phyloP scores from a whole-genome alignment of 1,284 basidiomycete species.

The Limonomyces culmigenus region DNA sequence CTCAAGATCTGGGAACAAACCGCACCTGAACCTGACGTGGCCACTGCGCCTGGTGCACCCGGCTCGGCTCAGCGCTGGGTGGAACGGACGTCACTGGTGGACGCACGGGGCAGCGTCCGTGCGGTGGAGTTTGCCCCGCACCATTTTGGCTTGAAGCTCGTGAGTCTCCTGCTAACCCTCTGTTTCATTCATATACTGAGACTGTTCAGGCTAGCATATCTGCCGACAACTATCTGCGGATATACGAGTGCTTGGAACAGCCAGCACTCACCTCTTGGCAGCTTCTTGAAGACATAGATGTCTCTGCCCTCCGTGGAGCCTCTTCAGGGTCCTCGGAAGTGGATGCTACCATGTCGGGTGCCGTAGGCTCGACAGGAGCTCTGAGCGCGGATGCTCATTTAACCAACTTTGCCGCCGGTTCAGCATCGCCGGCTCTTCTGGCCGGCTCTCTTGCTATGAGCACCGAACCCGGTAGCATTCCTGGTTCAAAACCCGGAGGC shows the following conservation, averaged over 20 bases:
- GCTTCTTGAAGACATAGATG: slow-evolving; percentile 63
- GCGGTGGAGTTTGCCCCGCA: slow-evolving; percentile 76
- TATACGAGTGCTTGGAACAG: slow-evolving; percentile 83
- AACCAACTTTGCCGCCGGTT: too few species aligned
- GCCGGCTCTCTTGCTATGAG: too few species aligned
- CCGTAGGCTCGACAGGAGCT: neutral
- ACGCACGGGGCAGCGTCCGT: slow-evolving; percentile 73
- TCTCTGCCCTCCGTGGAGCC: slow-evolving; percentile 39
- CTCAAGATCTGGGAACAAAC: slow-evolving; percentile 82
- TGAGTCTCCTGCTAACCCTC: slow-evolving; percentile 19
- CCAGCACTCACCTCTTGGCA: slow-evolving; percentile 63
- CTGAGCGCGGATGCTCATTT: too few species aligned
- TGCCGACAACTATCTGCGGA: slow-evolving; percentile 69
- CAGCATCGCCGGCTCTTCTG: too few species aligned
- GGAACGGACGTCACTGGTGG: slow-evolving; percentile 59
- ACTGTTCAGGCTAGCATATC: slow-evolving; percentile 60
- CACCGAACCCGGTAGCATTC: too few species aligned
- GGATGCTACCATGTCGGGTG: slow-evolving; percentile 39
- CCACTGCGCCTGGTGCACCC: neutral
- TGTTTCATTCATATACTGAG: neutral
- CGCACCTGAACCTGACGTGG: slow-evolving; percentile 12
- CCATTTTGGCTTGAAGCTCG: slow-evolving; percentile 74
- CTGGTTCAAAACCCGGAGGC: slow-evolving; percentile 25
- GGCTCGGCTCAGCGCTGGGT: slow-evolving; percentile 35
- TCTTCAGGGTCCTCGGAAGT: slow-evolving; percentile 32